Conservation (phyloP, 306 rosid genomes). For the Sesbania bispinosa region DNA sequence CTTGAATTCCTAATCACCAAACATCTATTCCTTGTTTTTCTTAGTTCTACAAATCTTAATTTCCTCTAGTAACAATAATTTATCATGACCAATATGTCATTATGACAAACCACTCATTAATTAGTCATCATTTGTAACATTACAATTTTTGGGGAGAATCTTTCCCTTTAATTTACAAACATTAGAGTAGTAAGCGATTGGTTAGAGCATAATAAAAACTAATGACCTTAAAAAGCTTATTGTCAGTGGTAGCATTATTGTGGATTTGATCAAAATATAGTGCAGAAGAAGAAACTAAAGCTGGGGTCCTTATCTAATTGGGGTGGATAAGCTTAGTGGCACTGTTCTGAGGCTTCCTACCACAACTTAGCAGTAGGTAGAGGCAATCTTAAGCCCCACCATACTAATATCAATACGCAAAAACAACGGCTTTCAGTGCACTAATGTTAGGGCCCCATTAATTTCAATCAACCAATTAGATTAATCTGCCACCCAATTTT, state of each 20-base stretch:
- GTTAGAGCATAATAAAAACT: background rate
- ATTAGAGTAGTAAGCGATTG: background rate
- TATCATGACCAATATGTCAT: no score
- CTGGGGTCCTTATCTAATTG: constrained; percentile 12
- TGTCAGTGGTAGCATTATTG: constrained; percentile 17
- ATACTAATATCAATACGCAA: constrained; percentile 14
- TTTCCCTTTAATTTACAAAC: background rate
- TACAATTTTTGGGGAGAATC: background rate
- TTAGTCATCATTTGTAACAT: background rate
- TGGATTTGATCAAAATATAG: constrained; percentile 16
- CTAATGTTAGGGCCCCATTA: constrained; percentile 21
- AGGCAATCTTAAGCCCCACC: constrained; percentile 20
- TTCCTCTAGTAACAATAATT: background rate
- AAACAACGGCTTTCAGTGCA: constrained; percentile 14
- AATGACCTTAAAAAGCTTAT: background rate
- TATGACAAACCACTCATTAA: background rate
- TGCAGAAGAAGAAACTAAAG: constrained; percentile 24
- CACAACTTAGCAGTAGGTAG: constrained; percentile 33
- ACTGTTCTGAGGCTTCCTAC: constrained; percentile 15
- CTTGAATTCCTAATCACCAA: background rate
- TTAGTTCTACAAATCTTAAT: background rate
- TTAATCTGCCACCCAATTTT: constrained; percentile 14
- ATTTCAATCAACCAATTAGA: constrained; percentile 26
- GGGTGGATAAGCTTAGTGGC: constrained; percentile 28
- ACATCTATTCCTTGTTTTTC: background rate